These are phyloP conservation scores for Fusarium siculi DNA, from an alignment of 2,329 filamentous ascomycete species.

Conservation along the genomic window DNA sequence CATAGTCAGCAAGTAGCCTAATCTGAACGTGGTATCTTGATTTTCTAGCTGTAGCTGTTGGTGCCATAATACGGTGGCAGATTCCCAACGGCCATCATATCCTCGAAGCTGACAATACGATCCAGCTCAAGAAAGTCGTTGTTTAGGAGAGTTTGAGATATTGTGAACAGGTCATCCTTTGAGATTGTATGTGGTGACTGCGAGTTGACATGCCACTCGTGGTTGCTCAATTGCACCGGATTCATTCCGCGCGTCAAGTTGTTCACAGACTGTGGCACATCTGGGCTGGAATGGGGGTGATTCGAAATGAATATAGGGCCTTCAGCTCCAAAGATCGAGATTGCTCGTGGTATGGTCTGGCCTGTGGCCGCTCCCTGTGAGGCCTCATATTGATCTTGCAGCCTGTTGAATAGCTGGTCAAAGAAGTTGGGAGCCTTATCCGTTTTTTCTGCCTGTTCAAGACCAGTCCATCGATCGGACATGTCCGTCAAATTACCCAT, in stretches of 20 bases:
- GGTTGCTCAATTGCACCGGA: neutral
- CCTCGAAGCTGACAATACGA: neutral
- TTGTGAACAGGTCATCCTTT: neutral
- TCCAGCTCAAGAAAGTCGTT: neutral
- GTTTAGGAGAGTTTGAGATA: neutral
- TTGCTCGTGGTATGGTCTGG: neutral
- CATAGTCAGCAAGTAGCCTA: neutral
- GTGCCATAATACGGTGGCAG: no score
- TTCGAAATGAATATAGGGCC: neutral
- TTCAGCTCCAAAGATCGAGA: neutral
- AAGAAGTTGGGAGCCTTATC: neutral
- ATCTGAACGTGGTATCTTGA: no score
- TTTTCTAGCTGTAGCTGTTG: no score
- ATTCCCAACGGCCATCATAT: no score
- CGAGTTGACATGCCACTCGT: neutral
- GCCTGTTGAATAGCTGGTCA: neutral
- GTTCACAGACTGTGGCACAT: no score
- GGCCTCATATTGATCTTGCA: neutral
- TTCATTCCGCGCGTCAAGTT: neutral
- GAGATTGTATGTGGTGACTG: neutral
- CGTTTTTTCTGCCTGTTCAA: neutral
- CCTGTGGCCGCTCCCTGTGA: neutral
- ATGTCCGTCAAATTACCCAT: neutral
- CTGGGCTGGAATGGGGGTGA: rapidly evolving
- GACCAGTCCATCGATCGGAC: neutral